Conservation (phyloP, 176 grass and related monocot species). For the Canna indica region DNA sequence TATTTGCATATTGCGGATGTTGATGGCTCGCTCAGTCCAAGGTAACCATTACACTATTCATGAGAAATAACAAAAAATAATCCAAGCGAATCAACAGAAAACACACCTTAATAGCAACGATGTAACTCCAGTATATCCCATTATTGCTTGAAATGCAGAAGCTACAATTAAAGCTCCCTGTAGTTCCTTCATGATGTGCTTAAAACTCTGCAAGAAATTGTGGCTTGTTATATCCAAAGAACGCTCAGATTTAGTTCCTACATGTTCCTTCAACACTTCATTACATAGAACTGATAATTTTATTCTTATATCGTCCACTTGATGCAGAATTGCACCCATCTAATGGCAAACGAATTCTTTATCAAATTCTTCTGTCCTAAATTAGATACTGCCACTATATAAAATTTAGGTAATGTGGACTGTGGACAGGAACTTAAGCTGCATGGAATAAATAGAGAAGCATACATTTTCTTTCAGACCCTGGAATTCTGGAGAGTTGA, state of each 20-base stretch:
- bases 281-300: no score
- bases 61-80: slow-evolving; percentile 1
- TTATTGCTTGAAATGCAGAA: slow-evolving; percentile 70
- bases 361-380: no score
- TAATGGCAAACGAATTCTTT: no score
- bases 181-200: slow-evolving; percentile 28
- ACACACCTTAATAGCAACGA: slow-evolving; percentile 55
- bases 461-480: slow-evolving; percentile 86
- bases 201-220: not conserved
- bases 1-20: not conserved
- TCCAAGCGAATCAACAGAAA: not conserved
- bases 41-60: not conserved
- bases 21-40: not conserved
- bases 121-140: slow-evolving; percentile 87
- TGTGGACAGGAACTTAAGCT: not conserved
- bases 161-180: slow-evolving; percentile 91
- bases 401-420: no score
- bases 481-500: slow-evolving; percentile 78
- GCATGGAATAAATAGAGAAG: slow-evolving; percentile 1
- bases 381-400: no score
- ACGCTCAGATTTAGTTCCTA: no score
- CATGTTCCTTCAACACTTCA: no score
- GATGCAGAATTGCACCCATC: no score
- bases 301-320: no score
- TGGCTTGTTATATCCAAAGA: not conserved